phyloP scores from a whole-genome alignment of 2,329 filamentous ascomycete species.

The Sarocladiaceae sp. region DNA sequence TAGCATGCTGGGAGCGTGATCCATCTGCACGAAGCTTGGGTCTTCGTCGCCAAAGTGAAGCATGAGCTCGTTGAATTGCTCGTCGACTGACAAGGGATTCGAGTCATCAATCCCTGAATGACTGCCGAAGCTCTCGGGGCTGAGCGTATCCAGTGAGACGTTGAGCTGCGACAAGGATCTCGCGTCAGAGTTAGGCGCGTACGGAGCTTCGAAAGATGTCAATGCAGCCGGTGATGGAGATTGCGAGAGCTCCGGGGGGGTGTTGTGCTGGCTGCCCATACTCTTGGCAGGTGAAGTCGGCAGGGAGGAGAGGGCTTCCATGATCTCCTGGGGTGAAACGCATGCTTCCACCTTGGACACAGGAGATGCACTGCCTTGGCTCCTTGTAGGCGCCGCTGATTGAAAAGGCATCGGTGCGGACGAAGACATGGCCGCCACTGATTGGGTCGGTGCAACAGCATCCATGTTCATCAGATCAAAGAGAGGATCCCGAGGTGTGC shows the following conservation, averaged over 20 bases:
- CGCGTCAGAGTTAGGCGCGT: not conserved
- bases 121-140: conserved; percentile 11
- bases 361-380: not conserved
- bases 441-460: conserved; percentile 19
- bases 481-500: conserved; percentile 42
- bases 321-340: conserved; percentile 40
- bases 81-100: conserved; percentile 26
- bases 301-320: conserved; percentile 30
- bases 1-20: conserved; percentile 40
- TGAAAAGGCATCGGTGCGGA: conserved; percentile 36
- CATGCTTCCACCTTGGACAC: conserved; percentile 32
- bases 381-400: conserved; percentile 5
- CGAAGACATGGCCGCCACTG: conserved; percentile 25
- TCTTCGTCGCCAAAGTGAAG: conserved; percentile 36
- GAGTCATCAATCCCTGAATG: conserved; percentile 27
- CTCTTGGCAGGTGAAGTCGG: conserved; percentile 45
- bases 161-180: not conserved
- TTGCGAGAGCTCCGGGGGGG: conserved; percentile 54
- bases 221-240: conserved; percentile 49
- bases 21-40: conserved; percentile 32
- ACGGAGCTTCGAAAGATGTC: conserved; percentile 34
- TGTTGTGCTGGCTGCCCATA: conserved; percentile 45
- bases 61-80: conserved; percentile 39
- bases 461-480: conserved; percentile 43
- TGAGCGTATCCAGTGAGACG: not conserved